A percentile compares a stretch with the other conserved stretches of the same genome.
Evolutionary conservation across 1,139 yeast genomes (phyloP).

Genomic region (Pichia sp.): DNA sequence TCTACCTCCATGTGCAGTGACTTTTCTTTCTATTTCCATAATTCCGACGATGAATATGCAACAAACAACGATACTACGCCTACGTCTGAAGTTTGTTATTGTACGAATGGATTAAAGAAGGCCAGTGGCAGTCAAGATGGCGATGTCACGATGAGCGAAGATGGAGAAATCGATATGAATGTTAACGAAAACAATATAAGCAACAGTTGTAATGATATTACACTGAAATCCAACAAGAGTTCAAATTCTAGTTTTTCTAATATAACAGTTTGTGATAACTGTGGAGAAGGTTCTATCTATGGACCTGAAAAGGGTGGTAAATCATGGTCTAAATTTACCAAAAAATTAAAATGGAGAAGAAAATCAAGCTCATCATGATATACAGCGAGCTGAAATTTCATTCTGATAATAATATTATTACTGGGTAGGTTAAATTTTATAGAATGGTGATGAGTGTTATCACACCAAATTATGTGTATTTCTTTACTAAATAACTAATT

Average conservation of each 20-base stretch:
- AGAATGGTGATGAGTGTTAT: no score
- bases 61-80: no score
- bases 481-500: no score
- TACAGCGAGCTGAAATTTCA: no score
- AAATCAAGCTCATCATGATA: slow-evolving; percentile 19
- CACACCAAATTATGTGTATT: no score
- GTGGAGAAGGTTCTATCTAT: neutral
- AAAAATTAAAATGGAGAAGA: slow-evolving; percentile 31
- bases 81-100: neutral
- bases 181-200: neutral
- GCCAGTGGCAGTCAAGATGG: no score
- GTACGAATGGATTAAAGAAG: neutral
- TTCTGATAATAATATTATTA: no score
- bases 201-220: neutral
- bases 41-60: neutral
- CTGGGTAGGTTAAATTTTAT: no score
- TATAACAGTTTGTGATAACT: slow-evolving; percentile 2
- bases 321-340: slow-evolving; percentile 31
- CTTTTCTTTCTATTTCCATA: neutral
- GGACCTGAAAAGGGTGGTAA: slow-evolving; percentile 5
- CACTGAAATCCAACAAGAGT: neutral
- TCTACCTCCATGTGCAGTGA: slow-evolving; percentile 6
- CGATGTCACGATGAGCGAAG: neutral
- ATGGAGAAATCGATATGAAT: neutral
- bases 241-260: neutral